A percentile compares a stretch with the other conserved stretches of the same genome.
Conservation (phyloP, 2,329 filamentous ascomycete genomes). For the Cryphonectria parasitica region DNA sequence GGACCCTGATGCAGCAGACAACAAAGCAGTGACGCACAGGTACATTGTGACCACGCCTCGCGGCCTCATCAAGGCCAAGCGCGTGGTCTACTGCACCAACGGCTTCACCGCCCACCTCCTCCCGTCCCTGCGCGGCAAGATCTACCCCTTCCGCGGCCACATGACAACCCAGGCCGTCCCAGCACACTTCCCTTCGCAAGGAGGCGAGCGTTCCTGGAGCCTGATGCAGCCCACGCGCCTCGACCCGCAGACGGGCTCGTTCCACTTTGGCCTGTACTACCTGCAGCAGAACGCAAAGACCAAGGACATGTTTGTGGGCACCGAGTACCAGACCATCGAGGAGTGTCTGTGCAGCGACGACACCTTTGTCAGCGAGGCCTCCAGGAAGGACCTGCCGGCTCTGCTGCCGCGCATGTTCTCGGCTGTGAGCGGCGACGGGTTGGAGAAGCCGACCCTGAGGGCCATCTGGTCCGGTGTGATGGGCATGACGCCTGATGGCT, state of each 20-base stretch:
- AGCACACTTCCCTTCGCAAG: neutral
- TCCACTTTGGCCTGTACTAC: conserved; percentile 22
- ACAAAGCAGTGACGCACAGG: conserved; percentile 27
- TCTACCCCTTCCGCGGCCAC: conserved; percentile 37
- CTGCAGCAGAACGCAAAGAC: conserved; percentile 23
- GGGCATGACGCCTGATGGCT: conserved; percentile 35
- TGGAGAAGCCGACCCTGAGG: conserved; percentile 8
- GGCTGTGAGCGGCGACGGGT: neutral
- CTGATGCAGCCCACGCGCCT: conserved; percentile 5
- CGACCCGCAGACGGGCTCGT: conserved; percentile 6
- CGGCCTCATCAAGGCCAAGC: conserved; percentile 55
- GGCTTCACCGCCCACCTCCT: conserved; percentile 66
- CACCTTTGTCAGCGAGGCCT: conserved; percentile 1
- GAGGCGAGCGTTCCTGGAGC: conserved; percentile 5
- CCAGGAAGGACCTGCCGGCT: neutral
- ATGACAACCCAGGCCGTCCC: conserved; percentile 10
- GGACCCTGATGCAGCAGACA: conserved; percentile 20
- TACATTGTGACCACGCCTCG: conserved; percentile 58
- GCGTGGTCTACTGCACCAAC: conserved; percentile 68
- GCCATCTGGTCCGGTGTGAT: conserved; percentile 38
- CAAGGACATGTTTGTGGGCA: conserved; percentile 19
- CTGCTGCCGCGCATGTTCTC: conserved; percentile 14
- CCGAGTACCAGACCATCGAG: conserved; percentile 15
- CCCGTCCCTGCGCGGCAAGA: conserved; percentile 61
- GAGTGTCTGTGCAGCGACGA: conserved; percentile 22